Evolutionary conservation across 495 filamentous ascomycete genomes (phyloP).

Genomic region (Podospora anserina): DNA sequence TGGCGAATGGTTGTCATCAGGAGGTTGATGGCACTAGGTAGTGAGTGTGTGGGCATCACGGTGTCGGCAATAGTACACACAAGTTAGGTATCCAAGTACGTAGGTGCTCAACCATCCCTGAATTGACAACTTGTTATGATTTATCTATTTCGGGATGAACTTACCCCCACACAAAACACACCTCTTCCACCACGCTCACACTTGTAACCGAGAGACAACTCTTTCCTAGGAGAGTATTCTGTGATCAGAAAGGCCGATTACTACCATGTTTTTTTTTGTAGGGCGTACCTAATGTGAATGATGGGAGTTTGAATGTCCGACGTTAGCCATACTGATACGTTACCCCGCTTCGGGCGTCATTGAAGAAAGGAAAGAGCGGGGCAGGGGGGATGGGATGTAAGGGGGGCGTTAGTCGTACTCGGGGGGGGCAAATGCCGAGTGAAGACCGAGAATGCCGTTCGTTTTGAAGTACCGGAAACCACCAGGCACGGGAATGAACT

Average conservation of each 20-base stretch:
- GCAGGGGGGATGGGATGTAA: not conserved
- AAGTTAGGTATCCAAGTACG: too few species aligned
- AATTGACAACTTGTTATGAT: too few species aligned
- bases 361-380: not conserved
- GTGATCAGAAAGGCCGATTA: too few species aligned
- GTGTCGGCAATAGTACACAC: not conserved
- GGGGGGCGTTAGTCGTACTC: too few species aligned
- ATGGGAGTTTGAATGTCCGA: not conserved
- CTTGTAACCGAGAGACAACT: too few species aligned
- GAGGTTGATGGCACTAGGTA: too few species aligned
- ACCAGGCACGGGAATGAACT: not conserved
- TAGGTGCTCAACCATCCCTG: too few species aligned
- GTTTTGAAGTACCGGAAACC: not conserved
- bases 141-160: not conserved
- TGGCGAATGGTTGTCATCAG: not conserved
- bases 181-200: too few species aligned
- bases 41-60: not conserved
- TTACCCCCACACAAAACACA: not conserved
- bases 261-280: too few species aligned
- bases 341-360: constrained; percentile 4
- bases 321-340: not conserved
- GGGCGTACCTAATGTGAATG: not conserved
- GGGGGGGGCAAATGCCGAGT: not conserved
- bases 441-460: not conserved
- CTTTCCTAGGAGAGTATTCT: too few species aligned